Percentiles rank a stretch among this genome's conserved stretches.
These are phyloP conservation scores for Ascomycota sp. DNA, from an alignment of 2,329 filamentous ascomycete species.

Conservation along the genomic window DNA sequence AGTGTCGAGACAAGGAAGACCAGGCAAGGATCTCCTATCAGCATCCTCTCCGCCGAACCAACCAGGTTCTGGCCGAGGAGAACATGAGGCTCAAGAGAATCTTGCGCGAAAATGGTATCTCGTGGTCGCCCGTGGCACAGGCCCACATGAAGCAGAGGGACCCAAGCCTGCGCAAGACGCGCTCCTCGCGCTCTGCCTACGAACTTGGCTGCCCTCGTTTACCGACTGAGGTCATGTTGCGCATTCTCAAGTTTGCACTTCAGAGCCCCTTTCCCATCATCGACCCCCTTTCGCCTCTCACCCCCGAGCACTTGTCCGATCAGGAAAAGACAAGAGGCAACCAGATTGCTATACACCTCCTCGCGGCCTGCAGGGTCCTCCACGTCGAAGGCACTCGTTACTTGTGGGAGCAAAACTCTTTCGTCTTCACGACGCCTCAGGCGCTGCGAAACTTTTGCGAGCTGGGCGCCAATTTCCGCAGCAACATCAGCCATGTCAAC, in stretches of 20 bases:
- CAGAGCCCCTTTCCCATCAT: constrained; percentile 28
- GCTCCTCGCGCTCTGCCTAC: constrained; percentile 9
- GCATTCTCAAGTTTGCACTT: constrained; percentile 29
- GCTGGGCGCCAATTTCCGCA: constrained; percentile 20
- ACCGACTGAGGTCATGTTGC: constrained; percentile 30
- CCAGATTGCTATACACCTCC: constrained; percentile 30
- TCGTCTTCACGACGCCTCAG: constrained; percentile 31
- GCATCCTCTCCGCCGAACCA: constrained; percentile 24
- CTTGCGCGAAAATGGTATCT: constrained; percentile 29
- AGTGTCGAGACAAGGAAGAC: constrained; percentile 31
- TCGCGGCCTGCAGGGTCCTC: constrained; percentile 29
- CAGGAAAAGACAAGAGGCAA: constrained; percentile 22
- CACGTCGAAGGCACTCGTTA: constrained; percentile 25
- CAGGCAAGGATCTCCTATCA: constrained; percentile 27
- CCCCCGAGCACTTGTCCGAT: constrained; percentile 20
- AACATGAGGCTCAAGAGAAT: constrained; percentile 29
- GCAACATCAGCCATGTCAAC: constrained; percentile 23
- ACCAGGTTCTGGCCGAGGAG: constrained; percentile 24
- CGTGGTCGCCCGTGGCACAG: constrained; percentile 22
- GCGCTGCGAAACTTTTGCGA: constrained; percentile 28
- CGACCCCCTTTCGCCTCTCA: constrained; percentile 28
- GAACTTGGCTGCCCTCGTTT: constrained; percentile 19
- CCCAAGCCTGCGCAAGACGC: constrained; percentile 13
- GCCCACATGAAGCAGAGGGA: constrained; percentile 13
- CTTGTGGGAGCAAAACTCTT: constrained; percentile 30